phyloP scores from a whole-genome alignment of 495 filamentous ascomycete genomes.

The Tuber microsphaerosporum region DNA sequence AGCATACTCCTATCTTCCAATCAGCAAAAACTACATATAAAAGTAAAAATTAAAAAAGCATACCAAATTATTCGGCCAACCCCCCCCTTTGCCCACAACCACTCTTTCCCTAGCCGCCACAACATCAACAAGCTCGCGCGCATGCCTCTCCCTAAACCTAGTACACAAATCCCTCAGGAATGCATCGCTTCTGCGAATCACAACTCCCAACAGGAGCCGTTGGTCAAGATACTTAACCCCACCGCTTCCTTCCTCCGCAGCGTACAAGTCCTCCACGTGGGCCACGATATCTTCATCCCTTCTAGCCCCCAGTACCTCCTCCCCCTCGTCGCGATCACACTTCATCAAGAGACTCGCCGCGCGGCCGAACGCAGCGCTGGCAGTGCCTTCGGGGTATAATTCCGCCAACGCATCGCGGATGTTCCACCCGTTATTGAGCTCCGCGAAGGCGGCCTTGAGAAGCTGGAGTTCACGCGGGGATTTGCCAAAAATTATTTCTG shows the following conservation, averaged over 20 bases:
- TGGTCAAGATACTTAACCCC: conserved; percentile 27
- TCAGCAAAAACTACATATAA: not conserved
- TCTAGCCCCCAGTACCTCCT: conserved; percentile 11
- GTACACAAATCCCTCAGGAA: conserved; percentile 30
- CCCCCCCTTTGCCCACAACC: conserved; percentile 11
- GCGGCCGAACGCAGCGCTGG: conserved; percentile 19
- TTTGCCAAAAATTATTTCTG: conserved; percentile 36
- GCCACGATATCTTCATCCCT: conserved; percentile 22
- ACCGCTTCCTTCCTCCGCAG: conserved; percentile 15
- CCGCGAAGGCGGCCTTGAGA: conserved; percentile 29
- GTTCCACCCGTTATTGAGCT: conserved; percentile 22
- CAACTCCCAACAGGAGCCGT: conserved; percentile 22
- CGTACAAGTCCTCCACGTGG: conserved; percentile 33
- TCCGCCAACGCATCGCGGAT: conserved; percentile 20
- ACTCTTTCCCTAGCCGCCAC: conserved; percentile 30
- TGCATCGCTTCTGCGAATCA: conserved; percentile 26
- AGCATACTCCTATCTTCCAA: conserved; percentile 21
- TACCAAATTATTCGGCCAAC: conserved; percentile 29
- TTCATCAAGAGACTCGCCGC: conserved; percentile 17
- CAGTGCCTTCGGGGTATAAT: conserved; percentile 20
- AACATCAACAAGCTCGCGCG: conserved; percentile 30
- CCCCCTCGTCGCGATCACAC: conserved; percentile 28
- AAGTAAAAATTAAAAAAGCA: not conserved
- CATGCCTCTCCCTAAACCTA: conserved; percentile 30
- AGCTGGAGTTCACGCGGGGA: conserved; percentile 24